Evolutionary conservation across 2,329 filamentous ascomycete genomes (phyloP).

Genomic region (Xylaria sp.): DNA sequence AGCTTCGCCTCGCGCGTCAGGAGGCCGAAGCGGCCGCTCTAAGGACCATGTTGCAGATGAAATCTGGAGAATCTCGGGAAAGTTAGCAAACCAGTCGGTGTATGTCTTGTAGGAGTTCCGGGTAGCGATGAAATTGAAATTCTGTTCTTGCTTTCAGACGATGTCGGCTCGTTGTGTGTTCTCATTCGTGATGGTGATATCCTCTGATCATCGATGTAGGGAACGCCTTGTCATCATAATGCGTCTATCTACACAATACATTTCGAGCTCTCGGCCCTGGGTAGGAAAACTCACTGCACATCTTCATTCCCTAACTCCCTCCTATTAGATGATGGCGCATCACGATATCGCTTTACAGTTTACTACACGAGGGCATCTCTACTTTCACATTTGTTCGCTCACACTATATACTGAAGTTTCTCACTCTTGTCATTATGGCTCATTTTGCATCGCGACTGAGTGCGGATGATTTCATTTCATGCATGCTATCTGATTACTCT

Average conservation of each 20-base stretch:
- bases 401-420: conserved; percentile 17
- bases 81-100: conserved; percentile 29
- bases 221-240: conserved; percentile 47
- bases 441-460: conserved; percentile 28
- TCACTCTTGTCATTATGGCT: conserved; percentile 27
- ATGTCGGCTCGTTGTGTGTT: conserved; percentile 48
- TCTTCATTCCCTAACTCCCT: background rate
- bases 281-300: conserved; percentile 18
- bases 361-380: background rate
- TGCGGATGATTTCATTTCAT: conserved; percentile 25
- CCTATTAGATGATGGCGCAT: conserved; percentile 1
- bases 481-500: conserved; percentile 4
- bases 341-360: conserved; percentile 8
- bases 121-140: conserved; percentile 36
- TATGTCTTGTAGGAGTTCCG: conserved; percentile 31
- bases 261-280: background rate
- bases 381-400: background rate
- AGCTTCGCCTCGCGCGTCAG: conserved; percentile 68
- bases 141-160: conserved; percentile 44
- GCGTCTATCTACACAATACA: background rate
- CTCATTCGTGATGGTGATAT: conserved; percentile 38
- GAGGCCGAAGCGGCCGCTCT: conserved; percentile 73
- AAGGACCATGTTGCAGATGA: conserved; percentile 59
- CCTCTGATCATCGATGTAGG: conserved; percentile 44
- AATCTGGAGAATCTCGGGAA: conserved; percentile 42